Percentiles rank a stretch among this genome's conserved stretches.
Evolutionary conservation across 2,329 filamentous ascomycete species (phyloP).

Genomic region (Chaetomium olivaceum): DNA sequence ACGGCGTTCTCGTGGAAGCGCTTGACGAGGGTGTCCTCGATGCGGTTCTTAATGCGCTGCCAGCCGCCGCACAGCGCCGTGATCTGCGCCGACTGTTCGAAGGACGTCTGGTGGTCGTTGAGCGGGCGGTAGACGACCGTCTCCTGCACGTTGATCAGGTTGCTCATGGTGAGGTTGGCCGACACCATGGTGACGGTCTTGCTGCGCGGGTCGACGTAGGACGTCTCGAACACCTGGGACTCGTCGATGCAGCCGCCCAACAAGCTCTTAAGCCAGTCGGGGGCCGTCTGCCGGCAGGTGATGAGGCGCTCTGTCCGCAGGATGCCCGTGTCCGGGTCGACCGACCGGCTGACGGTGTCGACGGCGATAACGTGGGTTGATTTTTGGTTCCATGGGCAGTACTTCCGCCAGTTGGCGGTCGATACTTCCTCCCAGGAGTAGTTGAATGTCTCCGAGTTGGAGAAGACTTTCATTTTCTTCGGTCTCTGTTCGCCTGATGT

Average conservation of each 20-base stretch:
- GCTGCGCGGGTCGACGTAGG: constrained; percentile 80
- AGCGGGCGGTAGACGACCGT: constrained; percentile 81
- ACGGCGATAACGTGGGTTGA: constrained; percentile 95
- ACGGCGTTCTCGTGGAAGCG: constrained; percentile 89
- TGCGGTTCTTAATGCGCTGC: constrained; percentile 94
- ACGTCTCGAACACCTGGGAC: constrained; percentile 91
- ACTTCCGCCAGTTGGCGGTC: constrained; percentile 97
- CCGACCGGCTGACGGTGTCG: constrained; percentile 77
- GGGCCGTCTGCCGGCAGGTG: constrained; percentile 63
- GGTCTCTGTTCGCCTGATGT: background rate
- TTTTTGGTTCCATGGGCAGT: constrained; percentile 98
- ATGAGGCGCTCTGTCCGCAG: constrained; percentile 64
- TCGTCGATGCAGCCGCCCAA: constrained; percentile 74
- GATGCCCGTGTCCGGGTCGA: constrained; percentile 59
- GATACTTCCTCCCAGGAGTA: constrained; percentile 99
- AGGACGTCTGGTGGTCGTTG: constrained; percentile 65
- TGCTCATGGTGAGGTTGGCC: constrained; percentile 89
- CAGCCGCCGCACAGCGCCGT: constrained; percentile 94
- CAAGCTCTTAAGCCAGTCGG: constrained; percentile 77
- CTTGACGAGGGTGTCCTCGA: constrained; percentile 87
- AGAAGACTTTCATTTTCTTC: constrained; percentile 86
- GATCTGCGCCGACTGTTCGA: constrained; percentile 87
- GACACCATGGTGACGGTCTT: constrained; percentile 97
- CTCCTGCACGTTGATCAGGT: constrained; percentile 88
- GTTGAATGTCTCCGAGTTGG: constrained; percentile 84